phyloP scores from a whole-genome alignment of 2,329 filamentous ascomycete genomes.

The Cytospora piceicola region DNA sequence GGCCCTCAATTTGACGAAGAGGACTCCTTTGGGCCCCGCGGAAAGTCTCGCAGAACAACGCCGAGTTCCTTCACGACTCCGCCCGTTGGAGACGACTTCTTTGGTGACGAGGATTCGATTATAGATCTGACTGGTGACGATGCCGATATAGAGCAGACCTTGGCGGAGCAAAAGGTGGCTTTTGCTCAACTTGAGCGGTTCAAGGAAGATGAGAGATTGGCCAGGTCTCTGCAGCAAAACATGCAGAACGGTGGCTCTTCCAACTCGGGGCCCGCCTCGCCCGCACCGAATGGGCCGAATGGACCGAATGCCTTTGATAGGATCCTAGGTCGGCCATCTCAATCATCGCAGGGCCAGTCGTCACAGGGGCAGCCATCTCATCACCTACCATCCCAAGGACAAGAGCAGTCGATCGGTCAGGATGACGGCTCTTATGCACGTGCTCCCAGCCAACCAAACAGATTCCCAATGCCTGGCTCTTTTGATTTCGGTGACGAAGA shows the following conservation, averaged over 20 bases:
- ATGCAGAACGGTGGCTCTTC: constrained; percentile 10
- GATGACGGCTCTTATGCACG: neutral
- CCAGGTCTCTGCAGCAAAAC: constrained; percentile 29
- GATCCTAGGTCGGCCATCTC: constrained; percentile 29
- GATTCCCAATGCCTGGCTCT: constrained; percentile 9
- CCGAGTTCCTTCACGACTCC: constrained; percentile 31
- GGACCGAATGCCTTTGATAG: constrained; percentile 33
- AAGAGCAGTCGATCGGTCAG: neutral
- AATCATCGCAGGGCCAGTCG: constrained; percentile 10
- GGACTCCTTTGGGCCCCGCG: constrained; percentile 12
- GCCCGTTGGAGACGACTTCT: constrained; percentile 22
- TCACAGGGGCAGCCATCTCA: neutral
- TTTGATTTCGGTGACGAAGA: constrained; percentile 4
- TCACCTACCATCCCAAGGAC: constrained; percentile 6
- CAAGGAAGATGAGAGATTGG: constrained; percentile 41
- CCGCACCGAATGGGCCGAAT: constrained; percentile 11
- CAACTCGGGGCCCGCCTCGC: neutral
- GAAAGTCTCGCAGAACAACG: constrained; percentile 31
- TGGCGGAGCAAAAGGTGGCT: constrained; percentile 40
- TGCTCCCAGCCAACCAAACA: constrained; percentile 13
- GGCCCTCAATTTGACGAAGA: constrained; percentile 25
- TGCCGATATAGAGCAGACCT: constrained; percentile 32
- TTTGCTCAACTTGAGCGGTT: constrained; percentile 44
- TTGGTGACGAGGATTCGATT: constrained; percentile 34
- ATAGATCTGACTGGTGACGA: constrained; percentile 49